These are phyloP conservation scores for Nitzschia palea DNA, from an alignment of 108 stramenopile genomes.

Conservation along the genomic window DNA sequence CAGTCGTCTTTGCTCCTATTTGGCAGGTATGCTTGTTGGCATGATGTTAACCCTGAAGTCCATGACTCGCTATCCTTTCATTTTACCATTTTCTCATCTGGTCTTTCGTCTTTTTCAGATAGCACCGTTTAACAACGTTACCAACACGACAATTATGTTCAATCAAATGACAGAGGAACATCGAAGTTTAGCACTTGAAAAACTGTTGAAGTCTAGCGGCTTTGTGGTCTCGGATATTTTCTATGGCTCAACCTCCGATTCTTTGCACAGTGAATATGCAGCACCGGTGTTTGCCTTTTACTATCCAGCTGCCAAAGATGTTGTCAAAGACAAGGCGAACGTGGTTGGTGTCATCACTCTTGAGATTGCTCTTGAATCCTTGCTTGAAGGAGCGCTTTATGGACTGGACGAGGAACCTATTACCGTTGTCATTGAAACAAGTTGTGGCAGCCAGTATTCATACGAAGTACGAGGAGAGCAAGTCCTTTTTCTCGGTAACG, in stretches of 20 bases:
- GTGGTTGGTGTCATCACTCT: conserved; percentile 1
- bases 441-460: conserved; percentile 1
- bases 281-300: conserved; percentile 1
- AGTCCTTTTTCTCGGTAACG: conserved; percentile 34
- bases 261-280: neutral
- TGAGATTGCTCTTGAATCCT: conserved; percentile 7
- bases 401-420: neutral
- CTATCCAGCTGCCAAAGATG: neutral
- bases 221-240: conserved; percentile 1
- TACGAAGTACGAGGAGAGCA: neutral
- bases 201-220: neutral
- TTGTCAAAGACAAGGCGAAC: neutral
- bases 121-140: conserved; percentile 1
- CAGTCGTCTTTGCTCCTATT: neutral
- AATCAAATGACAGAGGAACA: conserved; percentile 4
- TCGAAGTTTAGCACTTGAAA: neutral
- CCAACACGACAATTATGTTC: neutral
- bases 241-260: neutral
- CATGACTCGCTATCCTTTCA: neutral
- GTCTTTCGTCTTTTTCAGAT: neutral
- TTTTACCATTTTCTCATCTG: neutral
- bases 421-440: conserved; percentile 3
- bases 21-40: neutral
- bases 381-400: neutral
- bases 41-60: neutral